Base-by-base conservation (phyloP, 805 yeast genomes). In the Brettanomyces custersianus region DNA sequence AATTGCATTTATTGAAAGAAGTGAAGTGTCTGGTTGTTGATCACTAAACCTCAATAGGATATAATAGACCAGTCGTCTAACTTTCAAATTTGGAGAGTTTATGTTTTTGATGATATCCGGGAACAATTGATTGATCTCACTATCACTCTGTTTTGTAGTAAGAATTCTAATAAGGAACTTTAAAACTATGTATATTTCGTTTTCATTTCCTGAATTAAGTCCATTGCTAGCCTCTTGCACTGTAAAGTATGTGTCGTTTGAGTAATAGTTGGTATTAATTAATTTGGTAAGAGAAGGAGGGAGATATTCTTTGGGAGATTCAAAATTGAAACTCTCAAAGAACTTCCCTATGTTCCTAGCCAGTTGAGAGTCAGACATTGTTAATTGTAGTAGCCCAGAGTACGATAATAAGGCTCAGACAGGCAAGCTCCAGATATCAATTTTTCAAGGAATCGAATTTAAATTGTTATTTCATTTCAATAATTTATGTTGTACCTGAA, bases 41-140 rank as follows among this genome's bases (percentile, higher is more conserved):
- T 85, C 94, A 18, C 95, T 92, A 54, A 75, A 86, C 38, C 82
- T 68, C 29, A 78, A 62, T 33, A 92, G 60, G 46, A 84, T 85
- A 1, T 80, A 66, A 57, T 84, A 75, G 2, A 87, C 95, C 53
- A 90, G 66, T 45, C 80, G 75, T 40, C 84, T 74, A 20, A 85
- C 72, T 42, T 77, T 80, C 26, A 73, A 52, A 38, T 76, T 73
- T 4, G 66, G 46, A 15, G 90, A 77, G 5, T 85, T 81, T 24
- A 88, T 77, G 55, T 87, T 87, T 57, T 88, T 90, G 38, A 92
- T 80, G 4, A 92, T 92, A 49, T 83, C 88, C 0, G 96, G 86
- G 64, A 85, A 90, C 50, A 61, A 71, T 40, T 59, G 63, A 4
- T 63, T 45, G 8, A 69, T 62, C 20, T 70, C 69, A 36, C 64